Evolutionary conservation across 306 rosid genomes (phyloP), one percentile per base, ranked within the genome.

Genomic region (Prunus mume): DNA sequence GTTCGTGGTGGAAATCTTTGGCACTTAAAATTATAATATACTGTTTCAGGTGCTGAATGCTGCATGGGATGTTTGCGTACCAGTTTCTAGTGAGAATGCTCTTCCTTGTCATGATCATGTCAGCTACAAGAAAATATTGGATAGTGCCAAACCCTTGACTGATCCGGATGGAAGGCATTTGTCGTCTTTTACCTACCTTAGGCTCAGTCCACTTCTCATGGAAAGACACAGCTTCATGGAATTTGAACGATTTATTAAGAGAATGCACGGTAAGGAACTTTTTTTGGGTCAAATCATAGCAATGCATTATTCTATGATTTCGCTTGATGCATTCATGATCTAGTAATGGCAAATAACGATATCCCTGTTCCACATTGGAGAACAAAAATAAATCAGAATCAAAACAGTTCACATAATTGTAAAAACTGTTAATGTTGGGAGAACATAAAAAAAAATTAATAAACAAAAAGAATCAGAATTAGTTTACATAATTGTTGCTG

Each of bases 101-200:
- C 86, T 89, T 73, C 82, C 96, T 80, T 90, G 91, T 88, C 83
- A 87, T 65, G 87, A 88, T 83, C 84, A 90, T 76, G 82, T 79
- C 78, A 69, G 90, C 77, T 95, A 89, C 82, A 90, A 90, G 88
- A 92, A 90, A 87, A 80, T 92, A 79, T 83, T 95, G 86, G 93
- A 88, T 73, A 88, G 85, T 65, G 87, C 93, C 76, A 95, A 95
- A 85, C 99, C 96, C 75, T 32, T 84, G 49, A 86, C 85, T 13
- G 89, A 95, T 85, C 97, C 96, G 5, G 99, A 95, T 84, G 93
- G 96, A 84, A 92, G 91, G 78, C 90, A 89, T 83, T 80, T 87
- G 69, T 88, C 88, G 12, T 92, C 96, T 52, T 92, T 92, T 81
- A 88, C 96, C 75, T 92, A 88, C 87, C 88, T 85, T 76, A 87